phyloP scores from a whole-genome alignment of 1,139 yeast genomes.

The Hemisphaericaspora xylanilytica region DNA sequence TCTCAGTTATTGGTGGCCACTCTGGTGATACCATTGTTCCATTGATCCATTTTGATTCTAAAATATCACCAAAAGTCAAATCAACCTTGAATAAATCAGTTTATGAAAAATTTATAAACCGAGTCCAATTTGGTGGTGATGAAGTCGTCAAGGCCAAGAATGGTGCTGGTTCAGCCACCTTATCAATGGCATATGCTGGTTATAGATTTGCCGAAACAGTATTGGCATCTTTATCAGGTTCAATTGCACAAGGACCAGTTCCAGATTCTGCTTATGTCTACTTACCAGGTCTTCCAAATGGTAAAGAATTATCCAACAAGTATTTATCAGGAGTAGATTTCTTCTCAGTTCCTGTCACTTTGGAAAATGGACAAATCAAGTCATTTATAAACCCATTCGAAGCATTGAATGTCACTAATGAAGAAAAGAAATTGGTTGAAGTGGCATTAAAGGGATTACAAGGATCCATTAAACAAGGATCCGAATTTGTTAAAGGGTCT shows the following conservation, averaged over 20 bases:
- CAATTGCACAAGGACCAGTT: constrained; percentile 19
- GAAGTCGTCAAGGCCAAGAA: constrained; percentile 76
- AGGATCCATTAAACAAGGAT: constrained; percentile 60
- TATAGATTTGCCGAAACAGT: constrained; percentile 60
- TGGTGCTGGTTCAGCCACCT: constrained; percentile 76
- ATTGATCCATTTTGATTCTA: constrained; percentile 26
- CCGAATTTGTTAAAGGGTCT: constrained; percentile 49
- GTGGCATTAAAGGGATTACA: constrained; percentile 55
- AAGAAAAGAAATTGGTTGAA: constrained; percentile 47
- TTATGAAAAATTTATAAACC: constrained; percentile 38
- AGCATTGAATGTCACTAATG: constrained; percentile 31
- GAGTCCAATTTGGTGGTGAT: constrained; percentile 78
- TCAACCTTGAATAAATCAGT: neutral
- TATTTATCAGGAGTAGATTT: constrained; percentile 45
- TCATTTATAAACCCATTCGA: constrained; percentile 47
- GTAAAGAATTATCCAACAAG: constrained; percentile 41
- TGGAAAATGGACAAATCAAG: constrained; percentile 49
- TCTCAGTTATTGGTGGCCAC: constrained; percentile 93
- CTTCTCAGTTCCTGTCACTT: constrained; percentile 60
- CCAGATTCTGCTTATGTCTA: constrained; percentile 62
- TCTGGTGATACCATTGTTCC: constrained; percentile 98
- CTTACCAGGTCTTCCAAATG: constrained; percentile 55
- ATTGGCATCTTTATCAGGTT: constrained; percentile 21
- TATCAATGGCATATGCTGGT: constrained; percentile 78
- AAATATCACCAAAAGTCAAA: constrained; percentile 1